These are phyloP conservation scores for Trichoderma simmonsii DNA, from an alignment of 2,329 filamentous ascomycete species.

Conservation along the genomic window DNA sequence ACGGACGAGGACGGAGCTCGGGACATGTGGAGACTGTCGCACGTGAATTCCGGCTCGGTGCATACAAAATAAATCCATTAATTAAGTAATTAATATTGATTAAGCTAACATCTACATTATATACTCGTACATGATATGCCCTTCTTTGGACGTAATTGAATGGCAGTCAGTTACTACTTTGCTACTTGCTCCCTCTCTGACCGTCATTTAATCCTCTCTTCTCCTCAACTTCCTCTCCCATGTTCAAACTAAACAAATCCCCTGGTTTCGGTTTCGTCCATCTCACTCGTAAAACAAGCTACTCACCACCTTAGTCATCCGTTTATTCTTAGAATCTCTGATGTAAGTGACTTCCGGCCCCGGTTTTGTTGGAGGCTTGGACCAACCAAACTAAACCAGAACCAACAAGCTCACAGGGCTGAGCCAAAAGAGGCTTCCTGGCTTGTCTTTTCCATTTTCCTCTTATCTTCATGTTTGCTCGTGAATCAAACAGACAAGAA, in stretches of 20 bases:
- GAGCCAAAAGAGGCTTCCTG: background rate
- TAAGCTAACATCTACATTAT: no score
- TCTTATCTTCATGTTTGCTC: background rate
- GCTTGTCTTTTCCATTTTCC: background rate
- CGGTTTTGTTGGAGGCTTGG: background rate
- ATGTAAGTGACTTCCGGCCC: background rate
- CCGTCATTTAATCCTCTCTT: background rate
- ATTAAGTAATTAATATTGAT: background rate
- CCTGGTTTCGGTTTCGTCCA: background rate
- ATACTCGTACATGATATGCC: no score
- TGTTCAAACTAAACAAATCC: background rate
- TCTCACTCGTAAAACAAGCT: background rate
- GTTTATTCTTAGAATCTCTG: conserved; percentile 9
- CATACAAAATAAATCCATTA: background rate
- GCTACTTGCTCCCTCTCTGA: background rate
- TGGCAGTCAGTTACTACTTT: background rate
- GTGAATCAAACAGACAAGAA: background rate
- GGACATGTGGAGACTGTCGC: background rate
- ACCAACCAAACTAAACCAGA: background rate
- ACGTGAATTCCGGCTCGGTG: background rate
- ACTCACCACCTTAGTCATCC: conserved; percentile 4
- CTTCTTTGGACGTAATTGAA: background rate
- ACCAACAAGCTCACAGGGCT: background rate
- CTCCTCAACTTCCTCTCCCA: background rate
- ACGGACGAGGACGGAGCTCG: background rate